phyloP scores from a whole-genome alignment of 768 basidiomycete genomes.

The Termitomyces eurrhizus region DNA sequence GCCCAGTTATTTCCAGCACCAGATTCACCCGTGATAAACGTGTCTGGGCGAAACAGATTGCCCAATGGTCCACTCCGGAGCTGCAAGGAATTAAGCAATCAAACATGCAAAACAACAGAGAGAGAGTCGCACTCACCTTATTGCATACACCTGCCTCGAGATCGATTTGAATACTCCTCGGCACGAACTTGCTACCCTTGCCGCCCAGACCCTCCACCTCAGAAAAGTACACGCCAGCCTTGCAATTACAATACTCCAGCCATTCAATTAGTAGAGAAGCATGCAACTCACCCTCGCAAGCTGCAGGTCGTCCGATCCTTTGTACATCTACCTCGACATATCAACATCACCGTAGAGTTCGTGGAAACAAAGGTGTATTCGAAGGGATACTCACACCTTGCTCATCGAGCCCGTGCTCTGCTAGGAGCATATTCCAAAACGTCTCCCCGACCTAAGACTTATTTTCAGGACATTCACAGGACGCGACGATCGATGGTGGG shows the following conservation, averaged over 20 bases:
- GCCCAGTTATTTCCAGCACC: slow-evolving; percentile 95
- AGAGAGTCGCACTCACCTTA: slow-evolving; percentile 41
- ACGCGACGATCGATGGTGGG: slow-evolving; percentile 58
- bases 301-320: slow-evolving; percentile 71
- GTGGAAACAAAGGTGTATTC: slow-evolving; percentile 1
- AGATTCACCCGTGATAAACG: slow-evolving; percentile 59
- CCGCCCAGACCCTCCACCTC: slow-evolving; percentile 52
- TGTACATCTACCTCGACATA: slow-evolving; percentile 48
- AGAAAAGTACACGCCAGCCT: slow-evolving; percentile 83
- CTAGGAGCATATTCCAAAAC: slow-evolving; percentile 88
- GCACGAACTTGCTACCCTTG: slow-evolving; percentile 72
- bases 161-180: slow-evolving; percentile 87
- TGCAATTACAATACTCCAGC: background rate
- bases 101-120: background rate
- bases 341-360: background rate
- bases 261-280: background rate
- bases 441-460: slow-evolving; percentile 62
- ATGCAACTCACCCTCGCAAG: slow-evolving; percentile 55
- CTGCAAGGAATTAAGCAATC: slow-evolving; percentile 27
- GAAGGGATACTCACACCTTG: slow-evolving; percentile 47
- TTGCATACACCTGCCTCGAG: slow-evolving; percentile 86
- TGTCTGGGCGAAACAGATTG: slow-evolving; percentile 81
- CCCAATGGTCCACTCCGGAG: slow-evolving; percentile 70
- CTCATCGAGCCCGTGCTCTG: slow-evolving; percentile 79
- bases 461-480: slow-evolving; percentile 31